These are phyloP conservation scores for Alternaria incomplexa DNA, from an alignment of 2,329 filamentous ascomycete genomes.

Conservation along the genomic window DNA sequence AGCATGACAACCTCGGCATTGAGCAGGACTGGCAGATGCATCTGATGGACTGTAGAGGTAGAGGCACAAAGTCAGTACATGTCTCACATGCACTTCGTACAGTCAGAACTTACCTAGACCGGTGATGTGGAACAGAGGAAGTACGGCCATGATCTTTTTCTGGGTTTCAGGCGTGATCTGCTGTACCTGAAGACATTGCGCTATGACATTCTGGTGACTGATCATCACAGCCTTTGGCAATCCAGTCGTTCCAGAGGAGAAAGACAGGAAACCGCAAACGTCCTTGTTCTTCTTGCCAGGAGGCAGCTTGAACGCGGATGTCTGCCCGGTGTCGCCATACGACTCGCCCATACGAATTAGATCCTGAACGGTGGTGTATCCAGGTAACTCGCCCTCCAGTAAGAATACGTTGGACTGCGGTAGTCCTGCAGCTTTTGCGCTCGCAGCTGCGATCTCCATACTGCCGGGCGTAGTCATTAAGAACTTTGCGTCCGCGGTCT, in stretches of 20 bases:
- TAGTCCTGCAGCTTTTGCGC: conserved; percentile 62
- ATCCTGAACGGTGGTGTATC: conserved; percentile 57
- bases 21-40: conserved; percentile 67
- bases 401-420: conserved; percentile 60
- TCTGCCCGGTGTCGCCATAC: conserved; percentile 54
- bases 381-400: conserved; percentile 61
- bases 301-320: conserved; percentile 57
- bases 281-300: conserved; percentile 63
- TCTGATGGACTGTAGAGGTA: conserved; percentile 42
- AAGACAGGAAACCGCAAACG: conserved; percentile 58
- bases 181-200: conserved; percentile 64
- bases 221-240: conserved; percentile 48
- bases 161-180: conserved; percentile 53
- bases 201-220: conserved; percentile 47
- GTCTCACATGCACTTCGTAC: not conserved
- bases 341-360: conserved; percentile 52
- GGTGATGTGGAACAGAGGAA: conserved; percentile 46
- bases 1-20: conserved; percentile 73
- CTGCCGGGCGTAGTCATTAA: conserved; percentile 63
- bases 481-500: conserved; percentile 63
- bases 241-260: conserved; percentile 47
- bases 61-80: not conserved
- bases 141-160: conserved; percentile 44
- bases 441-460: conserved; percentile 61
- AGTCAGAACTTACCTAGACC: conserved; percentile 23